Conservation (phyloP, 2,329 filamentous ascomycete genomes). For the Colletotrichum incanum region DNA sequence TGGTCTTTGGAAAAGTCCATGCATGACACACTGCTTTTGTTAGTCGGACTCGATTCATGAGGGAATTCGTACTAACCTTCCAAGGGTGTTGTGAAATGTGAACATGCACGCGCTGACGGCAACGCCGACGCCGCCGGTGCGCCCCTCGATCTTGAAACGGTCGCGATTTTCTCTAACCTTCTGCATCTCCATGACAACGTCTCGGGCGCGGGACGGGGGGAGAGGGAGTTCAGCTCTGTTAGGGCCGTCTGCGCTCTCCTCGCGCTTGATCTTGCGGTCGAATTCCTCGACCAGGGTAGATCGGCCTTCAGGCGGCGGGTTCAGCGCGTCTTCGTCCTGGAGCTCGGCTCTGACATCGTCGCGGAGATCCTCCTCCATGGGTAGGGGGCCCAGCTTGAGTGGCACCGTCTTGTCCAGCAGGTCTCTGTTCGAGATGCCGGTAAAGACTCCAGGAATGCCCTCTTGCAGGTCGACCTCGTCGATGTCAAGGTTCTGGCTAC, state of each 20-base stretch:
- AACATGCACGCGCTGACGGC: conserved; percentile 95
- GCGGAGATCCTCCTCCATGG: conserved; percentile 86
- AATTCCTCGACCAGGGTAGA: conserved; percentile 88
- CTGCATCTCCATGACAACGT: conserved; percentile 94
- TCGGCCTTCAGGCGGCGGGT: conserved; percentile 80
- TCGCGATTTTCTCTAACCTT: conserved; percentile 95
- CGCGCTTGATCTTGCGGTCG: conserved; percentile 88
- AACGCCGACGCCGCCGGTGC: conserved; percentile 86
- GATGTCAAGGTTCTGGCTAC: conserved; percentile 73
- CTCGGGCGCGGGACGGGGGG: conserved; percentile 88
- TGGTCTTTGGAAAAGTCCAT: conserved; percentile 96
- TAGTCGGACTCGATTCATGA: conserved; percentile 33
- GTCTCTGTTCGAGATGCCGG: conserved; percentile 74
- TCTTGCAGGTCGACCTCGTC: conserved; percentile 76
- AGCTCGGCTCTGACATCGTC: conserved; percentile 91
- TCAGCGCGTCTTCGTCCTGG: conserved; percentile 85
- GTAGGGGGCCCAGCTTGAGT: conserved; percentile 85
- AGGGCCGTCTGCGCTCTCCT: conserved; percentile 89
- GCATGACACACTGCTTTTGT: conserved; percentile 79
- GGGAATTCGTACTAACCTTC: conserved; percentile 73
- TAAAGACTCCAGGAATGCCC: conserved; percentile 75
- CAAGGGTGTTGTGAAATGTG: conserved; percentile 96
- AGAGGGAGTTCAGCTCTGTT: conserved; percentile 85
- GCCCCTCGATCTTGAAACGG: conserved; percentile 88
- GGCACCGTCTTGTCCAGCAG: conserved; percentile 69